phyloP scores from a whole-genome alignment of 73 alveolate species.

The Symbiodinium pilosum region DNA sequence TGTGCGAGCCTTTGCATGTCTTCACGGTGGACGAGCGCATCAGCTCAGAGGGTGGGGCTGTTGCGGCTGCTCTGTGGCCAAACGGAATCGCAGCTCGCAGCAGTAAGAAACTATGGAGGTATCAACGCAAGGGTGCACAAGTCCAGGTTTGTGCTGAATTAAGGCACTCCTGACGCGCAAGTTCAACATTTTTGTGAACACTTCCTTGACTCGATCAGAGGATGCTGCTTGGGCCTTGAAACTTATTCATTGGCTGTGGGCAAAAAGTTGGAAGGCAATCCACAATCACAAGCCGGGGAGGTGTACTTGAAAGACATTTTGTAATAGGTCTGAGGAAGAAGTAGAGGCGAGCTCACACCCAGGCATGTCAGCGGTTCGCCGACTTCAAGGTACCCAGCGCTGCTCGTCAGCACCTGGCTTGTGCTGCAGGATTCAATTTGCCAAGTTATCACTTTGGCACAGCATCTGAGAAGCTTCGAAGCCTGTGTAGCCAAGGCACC shows the following conservation, averaged over 20 bases:
- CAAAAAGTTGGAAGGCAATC: not conserved
- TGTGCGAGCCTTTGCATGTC: slow-evolving; percentile 88
- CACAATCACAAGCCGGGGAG: not conserved
- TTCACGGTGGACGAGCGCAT: slow-evolving; percentile 92
- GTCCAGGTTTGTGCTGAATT: not conserved
- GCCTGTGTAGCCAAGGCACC: no score
- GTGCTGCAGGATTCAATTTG: not conserved
- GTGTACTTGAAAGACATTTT: not conserved
- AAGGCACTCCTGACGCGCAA: slow-evolving; percentile 73
- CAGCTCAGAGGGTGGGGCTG: slow-evolving; percentile 57
- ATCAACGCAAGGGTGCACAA: not conserved
- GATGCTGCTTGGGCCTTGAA: slow-evolving; percentile 51
- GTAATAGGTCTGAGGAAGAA: not conserved
- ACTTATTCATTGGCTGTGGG: no score
- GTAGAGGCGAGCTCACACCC: not conserved
- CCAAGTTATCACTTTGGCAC: not conserved
- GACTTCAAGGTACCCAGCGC: slow-evolving; percentile 68
- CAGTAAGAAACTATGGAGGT: not conserved
- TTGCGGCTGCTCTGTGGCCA: slow-evolving; percentile 49
- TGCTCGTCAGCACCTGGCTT: not conserved
- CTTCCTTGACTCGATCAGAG: slow-evolving; percentile 79
- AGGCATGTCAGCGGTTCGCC: slow-evolving; percentile 84
- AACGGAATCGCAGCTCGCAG: slow-evolving; percentile 21
- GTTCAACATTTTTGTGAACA: slow-evolving; percentile 76
- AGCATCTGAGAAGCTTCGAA: not conserved